Evolutionary conservation across 441 rosid genomes (phyloP), one percentile per base, ranked within the genome.

Genomic region (Brassica hybrid): DNA sequence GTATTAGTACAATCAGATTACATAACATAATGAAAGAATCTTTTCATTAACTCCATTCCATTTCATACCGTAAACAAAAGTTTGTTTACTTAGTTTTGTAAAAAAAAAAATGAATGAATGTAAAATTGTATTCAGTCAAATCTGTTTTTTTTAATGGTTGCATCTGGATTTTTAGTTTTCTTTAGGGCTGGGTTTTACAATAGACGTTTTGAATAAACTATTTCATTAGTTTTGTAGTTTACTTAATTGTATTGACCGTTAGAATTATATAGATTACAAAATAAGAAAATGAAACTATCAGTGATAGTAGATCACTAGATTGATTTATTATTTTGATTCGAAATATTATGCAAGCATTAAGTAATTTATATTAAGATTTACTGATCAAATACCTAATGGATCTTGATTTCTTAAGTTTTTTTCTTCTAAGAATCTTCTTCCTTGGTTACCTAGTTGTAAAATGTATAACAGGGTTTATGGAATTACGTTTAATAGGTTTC

Each of bases 321-420:
- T 57, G 36, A 18, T 4, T 63, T 23, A 32, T 43, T 43, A 4
- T 43, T 14, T 34, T 18, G 50, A 21, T 3, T 61, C 6, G 17
- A 27, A 57, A 34, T 34, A n/a, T 38, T 5, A 65, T n/a, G 3
- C 10, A 50, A n/a, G 1, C 18, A 48, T 48, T 13, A 48, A 48
- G 56, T 48, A 13, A 30, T 30, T 30, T 5, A 30, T 4, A 13
- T 45, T 45, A 45, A 45, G 6, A 56, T 65, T 54, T 13, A 11
- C 7, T 38, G 66, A 64, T 57, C 77, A 57, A 65, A 66, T 27
- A 66, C 67, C 41, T 50, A 52, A 10, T 11, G 38, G 1, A 13
- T 56, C 10, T 48, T 65, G 1, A 21, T 10, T 54, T 65, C 12
- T 32, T 65, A n/a, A n/a, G n/a, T n/a, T n/a, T n/a, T n/a, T n/a